Evolutionary conservation across 345 rosid species (phyloP).

Genomic region (Iberis pinnata): DNA sequence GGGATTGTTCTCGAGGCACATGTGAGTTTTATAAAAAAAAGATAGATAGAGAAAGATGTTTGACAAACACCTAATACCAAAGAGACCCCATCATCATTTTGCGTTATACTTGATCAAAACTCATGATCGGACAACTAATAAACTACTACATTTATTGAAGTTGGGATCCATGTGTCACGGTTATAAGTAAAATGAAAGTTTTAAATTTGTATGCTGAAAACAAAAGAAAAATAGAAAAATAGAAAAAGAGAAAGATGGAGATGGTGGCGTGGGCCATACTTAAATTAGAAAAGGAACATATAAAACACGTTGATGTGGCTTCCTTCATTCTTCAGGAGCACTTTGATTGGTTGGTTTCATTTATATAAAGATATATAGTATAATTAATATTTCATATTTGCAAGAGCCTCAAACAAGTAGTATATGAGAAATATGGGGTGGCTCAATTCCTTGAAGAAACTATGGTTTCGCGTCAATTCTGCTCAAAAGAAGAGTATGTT

Average conservation of each 20-base stretch:
- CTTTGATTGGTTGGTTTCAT: constrained; percentile 11
- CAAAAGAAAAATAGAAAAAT: too few relatives aligned
- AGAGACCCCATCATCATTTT: constrained; percentile 27
- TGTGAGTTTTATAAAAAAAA: constrained; percentile 21
- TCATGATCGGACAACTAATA: too few relatives aligned
- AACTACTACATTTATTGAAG: too few relatives aligned
- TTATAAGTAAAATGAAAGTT: too few relatives aligned
- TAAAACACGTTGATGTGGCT: constrained; percentile 31
- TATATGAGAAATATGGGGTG: too few relatives aligned
- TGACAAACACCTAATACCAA: constrained; percentile 62
- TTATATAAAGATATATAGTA: constrained; percentile 22
- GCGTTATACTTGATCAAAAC: too few relatives aligned
- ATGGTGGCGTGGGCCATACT: constrained; percentile 37
- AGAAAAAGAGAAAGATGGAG: constrained; percentile 19
- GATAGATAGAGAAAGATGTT: constrained; percentile 29
- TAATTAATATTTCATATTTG: constrained; percentile 24
- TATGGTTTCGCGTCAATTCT: constrained; percentile 71
- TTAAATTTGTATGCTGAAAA: neutral
- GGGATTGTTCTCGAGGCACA: constrained; percentile 48
- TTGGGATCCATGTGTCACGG: too few relatives aligned
- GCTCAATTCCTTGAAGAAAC: constrained; percentile 92
- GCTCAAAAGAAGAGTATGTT: constrained; percentile 62
- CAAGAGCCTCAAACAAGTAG: too few relatives aligned
- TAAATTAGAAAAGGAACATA: constrained; percentile 24
- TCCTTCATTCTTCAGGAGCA: constrained; percentile 24